Conservation (phyloP, 768 basidiomycete species). For the Lentinula raphanica region DNA sequence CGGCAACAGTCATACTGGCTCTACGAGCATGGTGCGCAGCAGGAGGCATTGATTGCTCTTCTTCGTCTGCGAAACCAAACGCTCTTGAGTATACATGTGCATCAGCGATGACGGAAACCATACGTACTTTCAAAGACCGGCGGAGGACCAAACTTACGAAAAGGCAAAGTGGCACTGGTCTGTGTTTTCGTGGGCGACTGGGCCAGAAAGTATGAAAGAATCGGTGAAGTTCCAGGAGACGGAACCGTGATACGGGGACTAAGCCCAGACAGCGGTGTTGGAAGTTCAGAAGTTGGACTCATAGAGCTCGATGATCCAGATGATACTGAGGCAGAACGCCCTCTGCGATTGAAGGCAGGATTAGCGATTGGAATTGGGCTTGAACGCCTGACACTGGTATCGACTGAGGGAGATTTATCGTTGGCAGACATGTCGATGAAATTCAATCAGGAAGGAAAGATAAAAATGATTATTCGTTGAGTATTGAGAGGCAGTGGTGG, state of each 20-base stretch:
- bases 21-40: conserved; percentile 51
- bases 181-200: conserved; percentile 54
- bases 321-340: conserved; percentile 60
- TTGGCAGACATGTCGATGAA: conserved; percentile 28
- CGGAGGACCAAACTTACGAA: conserved; percentile 50
- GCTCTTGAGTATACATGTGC: not conserved
- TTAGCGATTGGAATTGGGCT: conserved; percentile 59
- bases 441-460: not conserved
- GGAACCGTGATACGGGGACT: conserved; percentile 40
- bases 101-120: not conserved
- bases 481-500: not conserved
- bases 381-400: conserved; percentile 43
- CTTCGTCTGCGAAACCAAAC: conserved; percentile 32
- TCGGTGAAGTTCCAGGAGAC: conserved; percentile 63
- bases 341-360: conserved; percentile 31
- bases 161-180: conserved; percentile 50
- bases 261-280: conserved; percentile 45
- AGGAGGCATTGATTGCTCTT: conserved; percentile 31
- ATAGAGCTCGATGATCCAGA: conserved; percentile 48
- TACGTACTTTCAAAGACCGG: conserved; percentile 60
- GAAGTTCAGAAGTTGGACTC: conserved; percentile 30
- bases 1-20: conserved; percentile 50
- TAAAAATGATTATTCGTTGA: not conserved
- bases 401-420: conserved; percentile 18
- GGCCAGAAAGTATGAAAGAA: conserved; percentile 62